Conservation (phyloP, 768 basidiomycete genomes). For the Russula virescens region DNA sequence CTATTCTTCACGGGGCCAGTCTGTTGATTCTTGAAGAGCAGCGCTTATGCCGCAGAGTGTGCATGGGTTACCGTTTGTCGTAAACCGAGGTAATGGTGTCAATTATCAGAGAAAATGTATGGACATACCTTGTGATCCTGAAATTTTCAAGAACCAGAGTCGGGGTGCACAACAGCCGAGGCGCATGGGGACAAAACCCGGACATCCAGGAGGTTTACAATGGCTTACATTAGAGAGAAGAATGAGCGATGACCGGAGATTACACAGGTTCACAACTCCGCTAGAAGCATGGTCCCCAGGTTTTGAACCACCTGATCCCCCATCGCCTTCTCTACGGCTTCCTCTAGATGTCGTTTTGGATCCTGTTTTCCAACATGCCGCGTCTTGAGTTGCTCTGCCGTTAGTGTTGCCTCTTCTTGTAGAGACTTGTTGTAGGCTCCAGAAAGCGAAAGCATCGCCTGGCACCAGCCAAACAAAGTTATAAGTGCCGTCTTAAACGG, state of each 20-base stretch:
- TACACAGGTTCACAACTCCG: constrained; percentile 59
- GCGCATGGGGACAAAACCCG: background rate
- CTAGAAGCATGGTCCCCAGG: constrained; percentile 89
- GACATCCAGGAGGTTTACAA: background rate
- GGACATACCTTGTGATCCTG: background rate
- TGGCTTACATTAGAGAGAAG: constrained; percentile 8
- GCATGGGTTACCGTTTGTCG: background rate
- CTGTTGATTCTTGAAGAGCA: background rate
- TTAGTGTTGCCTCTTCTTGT: constrained; percentile 95
- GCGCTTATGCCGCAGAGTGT: background rate
- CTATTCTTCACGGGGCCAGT: too few relatives aligned
- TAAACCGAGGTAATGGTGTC: background rate
- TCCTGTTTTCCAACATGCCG: constrained; percentile 97
- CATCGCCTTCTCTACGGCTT: constrained; percentile 97
- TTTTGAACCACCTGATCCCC: constrained; percentile 96
- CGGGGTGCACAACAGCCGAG: background rate
- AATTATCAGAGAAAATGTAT: background rate
- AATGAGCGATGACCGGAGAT: background rate
- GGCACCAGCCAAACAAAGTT: constrained; percentile 3
- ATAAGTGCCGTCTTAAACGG: background rate
- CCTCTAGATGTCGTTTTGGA: constrained; percentile 96
- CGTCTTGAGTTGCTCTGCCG: constrained; percentile 90
- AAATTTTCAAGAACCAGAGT: constrained; percentile 5
- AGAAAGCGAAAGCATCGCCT: constrained; percentile 92
- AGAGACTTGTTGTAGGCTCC: constrained; percentile 97